Conservation (phyloP, 2,329 filamentous ascomycete genomes). For the Pseudocercospora pini-densiflorae region DNA sequence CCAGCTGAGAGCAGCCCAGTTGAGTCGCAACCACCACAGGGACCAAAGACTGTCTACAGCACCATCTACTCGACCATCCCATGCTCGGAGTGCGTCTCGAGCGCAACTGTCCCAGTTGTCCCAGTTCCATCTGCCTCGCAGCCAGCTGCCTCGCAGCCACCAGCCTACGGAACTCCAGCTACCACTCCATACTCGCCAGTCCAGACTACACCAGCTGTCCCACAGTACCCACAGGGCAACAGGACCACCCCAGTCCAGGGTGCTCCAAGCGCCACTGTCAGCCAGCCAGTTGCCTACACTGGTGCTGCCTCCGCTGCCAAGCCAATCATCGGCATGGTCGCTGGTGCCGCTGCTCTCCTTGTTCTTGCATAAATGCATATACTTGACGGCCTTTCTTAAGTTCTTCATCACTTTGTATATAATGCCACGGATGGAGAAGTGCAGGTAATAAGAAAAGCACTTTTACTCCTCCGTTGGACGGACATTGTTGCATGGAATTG, state of each 20-base stretch:
- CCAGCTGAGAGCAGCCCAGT: neutral
- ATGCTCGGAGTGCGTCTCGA: conserved; percentile 10
- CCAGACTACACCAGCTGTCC: neutral
- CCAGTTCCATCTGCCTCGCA: conserved; percentile 6
- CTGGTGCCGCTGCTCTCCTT: conserved; percentile 6
- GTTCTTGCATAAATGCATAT: neutral
- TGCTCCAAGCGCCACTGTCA: conserved; percentile 2
- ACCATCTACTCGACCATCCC: conserved; percentile 11
- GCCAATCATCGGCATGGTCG: conserved; percentile 8
- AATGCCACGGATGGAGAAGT: neutral
- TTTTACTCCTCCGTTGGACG: neutral
- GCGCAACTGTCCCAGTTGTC: conserved; percentile 12
- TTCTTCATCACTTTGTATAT: neutral
- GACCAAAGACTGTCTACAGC: neutral
- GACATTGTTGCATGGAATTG: neutral
- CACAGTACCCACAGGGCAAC: conserved; percentile 1
- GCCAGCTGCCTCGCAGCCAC: neutral
- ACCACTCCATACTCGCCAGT: conserved; percentile 17
- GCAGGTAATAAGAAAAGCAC: neutral
- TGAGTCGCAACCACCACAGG: neutral
- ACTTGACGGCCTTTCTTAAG: neutral
- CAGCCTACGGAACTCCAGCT: conserved; percentile 3
- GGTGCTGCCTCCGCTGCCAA: conserved; percentile 2
- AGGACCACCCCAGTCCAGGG: neutral
- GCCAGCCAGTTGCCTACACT: conserved; percentile 6